Evolutionary conservation across 129 eudicot species (phyloP).

Genomic region (Mikania micrantha): DNA sequence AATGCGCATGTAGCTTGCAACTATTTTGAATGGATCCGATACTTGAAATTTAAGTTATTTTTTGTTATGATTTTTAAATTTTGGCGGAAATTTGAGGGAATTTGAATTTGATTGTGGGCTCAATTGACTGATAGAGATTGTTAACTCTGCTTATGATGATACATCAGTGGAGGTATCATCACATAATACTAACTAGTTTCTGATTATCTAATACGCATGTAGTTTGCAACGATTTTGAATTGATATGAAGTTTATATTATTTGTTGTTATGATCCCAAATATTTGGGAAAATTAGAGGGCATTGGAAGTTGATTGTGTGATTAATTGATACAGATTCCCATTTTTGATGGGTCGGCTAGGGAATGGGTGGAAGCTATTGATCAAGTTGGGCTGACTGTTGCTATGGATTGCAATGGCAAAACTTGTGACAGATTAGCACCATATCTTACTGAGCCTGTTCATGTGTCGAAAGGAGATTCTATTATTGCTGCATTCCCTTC

Average conservation of each 20-base stretch:
- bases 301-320: not conserved
- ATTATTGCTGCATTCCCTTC: slow-evolving; percentile 68
- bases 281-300: not conserved
- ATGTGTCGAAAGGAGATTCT: slow-evolving; percentile 60
- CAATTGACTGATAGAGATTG: slow-evolving; percentile 65
- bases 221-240: not conserved
- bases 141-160: slow-evolving; percentile 13
- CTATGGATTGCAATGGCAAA: slow-evolving; percentile 49
- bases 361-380: slow-evolving; percentile 90
- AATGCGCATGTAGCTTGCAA: too few species aligned
- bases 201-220: not conserved
- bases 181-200: not conserved
- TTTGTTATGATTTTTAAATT: too few species aligned
- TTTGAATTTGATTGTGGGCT: too few species aligned
- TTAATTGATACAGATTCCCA: slow-evolving; percentile 59
- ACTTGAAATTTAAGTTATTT: too few species aligned
- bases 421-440: slow-evolving; percentile 74
- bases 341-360: slow-evolving; percentile 88
- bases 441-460: slow-evolving; percentile 63
- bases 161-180: slow-evolving; percentile 49
- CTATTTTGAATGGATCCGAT: too few species aligned
- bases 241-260: not conserved
- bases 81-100: too few species aligned
- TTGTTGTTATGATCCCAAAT: not conserved
- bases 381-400: slow-evolving; percentile 65